Base-by-base conservation (phyloP, 345 rosid genomes). In the Citrus unshiu region DNA sequence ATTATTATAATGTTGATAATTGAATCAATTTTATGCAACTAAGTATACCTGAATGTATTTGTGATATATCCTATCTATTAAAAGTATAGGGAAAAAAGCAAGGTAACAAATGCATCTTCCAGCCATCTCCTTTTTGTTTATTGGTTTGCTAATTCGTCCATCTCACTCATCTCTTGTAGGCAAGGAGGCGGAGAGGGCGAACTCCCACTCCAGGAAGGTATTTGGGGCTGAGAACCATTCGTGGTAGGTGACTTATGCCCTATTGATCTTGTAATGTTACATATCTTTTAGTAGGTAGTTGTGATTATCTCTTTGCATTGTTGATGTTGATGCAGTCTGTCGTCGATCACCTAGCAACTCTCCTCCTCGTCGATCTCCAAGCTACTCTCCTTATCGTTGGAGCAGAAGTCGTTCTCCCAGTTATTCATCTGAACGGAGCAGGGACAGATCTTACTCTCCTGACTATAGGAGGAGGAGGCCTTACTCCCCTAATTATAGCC, bases 121-220 rank as follows among this genome's bases (percentile, higher is more conserved):
- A 35, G 27, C 21, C 12, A 49, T 49, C 37, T 43, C 1, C 21
- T 43, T 37, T 43, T 69, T 69, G 24, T 5, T 46, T 12, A 22
- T 9, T 68, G 3, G 70, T 9, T 65, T 58, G 73, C 30, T 74
- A 39, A 63, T 76, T 67, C 22, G 35, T 29, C 67, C 39, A 40
- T 56, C 81, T 84, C 25, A 82, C 66, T 34, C 24, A 34, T 72
- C 69, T 66, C 35, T 80, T 75, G 51, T 80, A 95, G 99, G 99
- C 98, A 32, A 89, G 86, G 82, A 90, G 98, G 83, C 85, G 91
- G 57, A 91, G 94, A 84, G 96, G 98, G 27, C 84, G 98, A 35
- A 92, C 98, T 65, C 99, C 99, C 37, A 95, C 99, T 70, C 99
- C 99, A 4, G 98, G 99, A 81, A 91, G 79, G 86, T 96, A 96